phyloP scores from a whole-genome alignment of 2,329 filamentous ascomycete species.

The Fusarium sp. region DNA sequence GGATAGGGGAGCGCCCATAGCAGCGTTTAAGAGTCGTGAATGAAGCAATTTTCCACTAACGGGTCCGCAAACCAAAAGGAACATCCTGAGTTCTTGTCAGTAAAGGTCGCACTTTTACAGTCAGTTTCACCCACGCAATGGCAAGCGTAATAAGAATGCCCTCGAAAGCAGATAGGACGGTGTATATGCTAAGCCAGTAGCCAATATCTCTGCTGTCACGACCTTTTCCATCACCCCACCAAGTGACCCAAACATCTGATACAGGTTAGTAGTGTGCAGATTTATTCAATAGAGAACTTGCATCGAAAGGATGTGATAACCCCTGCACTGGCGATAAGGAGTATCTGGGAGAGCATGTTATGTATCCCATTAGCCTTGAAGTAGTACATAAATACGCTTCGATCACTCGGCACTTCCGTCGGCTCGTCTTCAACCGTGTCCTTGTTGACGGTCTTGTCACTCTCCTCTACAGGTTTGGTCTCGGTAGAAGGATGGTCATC shows the following conservation, averaged over 20 bases:
- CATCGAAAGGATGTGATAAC: constrained; percentile 41
- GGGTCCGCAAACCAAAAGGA: constrained; percentile 41
- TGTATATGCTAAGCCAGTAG: constrained; percentile 46
- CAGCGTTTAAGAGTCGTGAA: constrained; percentile 36
- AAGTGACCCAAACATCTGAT: constrained; percentile 45
- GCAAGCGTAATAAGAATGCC: constrained; percentile 38
- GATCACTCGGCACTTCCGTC: constrained; percentile 27
- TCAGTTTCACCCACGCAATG: constrained; percentile 35
- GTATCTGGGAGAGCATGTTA: constrained; percentile 30
- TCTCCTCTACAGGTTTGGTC: not conserved
- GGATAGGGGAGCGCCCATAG: constrained; percentile 42
- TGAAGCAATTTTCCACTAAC: constrained; percentile 41
- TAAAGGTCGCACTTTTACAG: not conserved
- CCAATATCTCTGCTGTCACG: constrained; percentile 39
- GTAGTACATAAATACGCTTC: constrained; percentile 45
- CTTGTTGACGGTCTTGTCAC: not conserved
- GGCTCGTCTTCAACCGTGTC: not conserved
- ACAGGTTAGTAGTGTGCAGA: not conserved
- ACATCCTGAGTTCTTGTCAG: constrained; percentile 33
- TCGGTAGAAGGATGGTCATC: not conserved
- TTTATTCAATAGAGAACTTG: constrained; percentile 6
- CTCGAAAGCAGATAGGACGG: constrained; percentile 38
- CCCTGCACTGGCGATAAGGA: constrained; percentile 26
- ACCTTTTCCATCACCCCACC: constrained; percentile 46
- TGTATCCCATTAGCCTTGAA: constrained; percentile 36